Evolutionary conservation across 2,329 filamentous ascomycete genomes (phyloP), one percentile per base, ranked within the genome.

Genomic region (Akanthomyces muscarius): DNA sequence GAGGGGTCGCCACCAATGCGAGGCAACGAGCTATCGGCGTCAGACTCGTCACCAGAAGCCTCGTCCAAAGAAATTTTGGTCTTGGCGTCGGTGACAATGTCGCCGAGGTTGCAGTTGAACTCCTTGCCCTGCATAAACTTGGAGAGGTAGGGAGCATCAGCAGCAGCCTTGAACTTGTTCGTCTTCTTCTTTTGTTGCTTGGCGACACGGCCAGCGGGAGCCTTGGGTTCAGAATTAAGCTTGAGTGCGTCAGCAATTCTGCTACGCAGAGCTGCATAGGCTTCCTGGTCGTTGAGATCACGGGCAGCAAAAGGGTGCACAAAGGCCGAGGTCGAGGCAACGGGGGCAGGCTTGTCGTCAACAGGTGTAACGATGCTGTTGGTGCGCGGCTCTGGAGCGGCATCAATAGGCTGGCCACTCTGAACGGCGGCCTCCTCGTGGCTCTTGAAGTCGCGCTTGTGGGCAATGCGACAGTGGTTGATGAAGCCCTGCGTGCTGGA

Each of bases 401-500:
- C 59, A 23, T 96, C 90, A 64, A 97, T 86, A 14, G 89, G 86
- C 68, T 93, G 88, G 59, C 95, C 95, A 69, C 92, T 96, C 64
- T 90, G 89, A 62, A 93, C 83, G 41, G 94, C 95, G 66, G 95
- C 95, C 71, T 93, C 91, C 74, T 98, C 94, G 71, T 99, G 95
- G 69, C 92, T 97, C 77, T 96, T 94, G 80, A 93, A 98, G 67
- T 96, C 92, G 64, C 91, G 85, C 73, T 89, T 90, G 77, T 99
- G 95, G 30, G 93, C 92, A 70, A 99, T 98, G 63, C 95, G 92
- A 74, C 94, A 98, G 73, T 99, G 95, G 72, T 99, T 99, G 78
- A 99, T 95, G 77, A 98, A 98, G n/a, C 95, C 95, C 75, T 98
- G 95, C 0, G 93, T 96, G 78, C 93, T 98, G 62, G 90, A 93